Base-by-base conservation (phyloP, 257 asterid genomes). In the Perilla frutescens region DNA sequence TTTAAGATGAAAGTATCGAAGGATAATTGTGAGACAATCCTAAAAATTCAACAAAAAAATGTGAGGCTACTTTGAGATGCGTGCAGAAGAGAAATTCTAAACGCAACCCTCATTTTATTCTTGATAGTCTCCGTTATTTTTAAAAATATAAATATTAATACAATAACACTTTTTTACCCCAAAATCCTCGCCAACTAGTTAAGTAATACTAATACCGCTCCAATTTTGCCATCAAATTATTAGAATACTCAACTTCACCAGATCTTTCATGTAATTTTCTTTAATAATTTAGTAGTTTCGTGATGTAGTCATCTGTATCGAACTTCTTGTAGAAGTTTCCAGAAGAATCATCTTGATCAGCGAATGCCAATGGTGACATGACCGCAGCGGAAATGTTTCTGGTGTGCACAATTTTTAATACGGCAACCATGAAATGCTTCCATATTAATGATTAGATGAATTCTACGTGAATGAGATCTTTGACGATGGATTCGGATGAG, bases 391-490 rank as follows among this genome's bases (percentile, higher is more conserved):
- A 72, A 8, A 3, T 8, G 8, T 67, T 73, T 20, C 26, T 20
- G 0, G 1, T 20, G 26, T 20, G 26, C 13, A 14, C 14, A 0
- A 8, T 51, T 3, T 64, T 66, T 2, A 36, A 8, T 62, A 68
- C 76, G 3, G 68, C 29, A 0, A 20, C 62, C 3, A 81, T 70
- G 65, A 81, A 62, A 26, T 68, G 74, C 26, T 58, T 62, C 89
- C 88, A 87, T 13, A 89, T 37, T 13, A 75, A 84, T 3, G 83
- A 75, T 0, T 88, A 76, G 10, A 87, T 81, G 9, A 77, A 80
- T 68, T 87, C 96, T 7, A 89, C 86, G 1, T 88, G 70, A 5
- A 85, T 87, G 1, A 87, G 89, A 65, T 80, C 64, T 8, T 66
- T 69, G 47, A 71, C 58, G 1, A 10, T 26, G 2, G 76, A 77